Evolutionary conservation across 768 basidiomycete species (phyloP).

Genomic region (Calvatia gigantea): DNA sequence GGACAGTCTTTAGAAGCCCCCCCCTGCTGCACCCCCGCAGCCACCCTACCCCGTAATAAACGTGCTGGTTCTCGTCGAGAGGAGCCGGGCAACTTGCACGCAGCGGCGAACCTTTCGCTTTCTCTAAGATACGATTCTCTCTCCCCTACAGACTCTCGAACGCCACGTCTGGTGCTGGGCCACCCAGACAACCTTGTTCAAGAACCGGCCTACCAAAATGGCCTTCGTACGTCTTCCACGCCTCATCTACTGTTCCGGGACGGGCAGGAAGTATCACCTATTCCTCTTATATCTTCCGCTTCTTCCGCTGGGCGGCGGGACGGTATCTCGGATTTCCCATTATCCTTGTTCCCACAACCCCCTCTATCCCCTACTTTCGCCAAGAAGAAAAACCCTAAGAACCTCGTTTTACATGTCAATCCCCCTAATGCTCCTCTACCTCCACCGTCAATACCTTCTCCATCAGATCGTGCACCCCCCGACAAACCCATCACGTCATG

Average conservation of each 20-base stretch:
- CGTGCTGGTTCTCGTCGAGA: not conserved
- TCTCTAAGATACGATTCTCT: not conserved
- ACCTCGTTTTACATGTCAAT: slow-evolving; percentile 31
- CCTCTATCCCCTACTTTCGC: slow-evolving; percentile 35
- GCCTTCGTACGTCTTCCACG: slow-evolving; percentile 3
- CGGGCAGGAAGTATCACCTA: slow-evolving; percentile 4
- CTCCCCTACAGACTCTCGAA: not conserved
- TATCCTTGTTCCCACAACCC: slow-evolving; percentile 40
- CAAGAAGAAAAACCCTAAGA: slow-evolving; percentile 34
- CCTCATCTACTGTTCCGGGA: slow-evolving; percentile 14
- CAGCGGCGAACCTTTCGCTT: not conserved
- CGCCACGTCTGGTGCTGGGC: not conserved
- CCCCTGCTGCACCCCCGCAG: not conserved
- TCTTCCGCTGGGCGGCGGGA: not conserved
- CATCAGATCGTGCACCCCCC: slow-evolving; percentile 39
- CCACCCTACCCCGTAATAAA: not conserved
- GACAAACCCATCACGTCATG: slow-evolving; percentile 38
- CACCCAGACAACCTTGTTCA: not conserved
- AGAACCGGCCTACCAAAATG: slow-evolving; percentile 1
- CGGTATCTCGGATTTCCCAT: slow-evolving; percentile 15
- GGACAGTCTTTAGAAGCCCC: slow-evolving; percentile 1
- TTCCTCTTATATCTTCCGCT: slow-evolving; percentile 1
- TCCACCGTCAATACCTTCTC: slow-evolving; percentile 32
- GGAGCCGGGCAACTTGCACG: not conserved
- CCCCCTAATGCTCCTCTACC: slow-evolving; percentile 21